phyloP scores from a whole-genome alignment of 106 monocot species.

The Narthecium ossifragum region DNA sequence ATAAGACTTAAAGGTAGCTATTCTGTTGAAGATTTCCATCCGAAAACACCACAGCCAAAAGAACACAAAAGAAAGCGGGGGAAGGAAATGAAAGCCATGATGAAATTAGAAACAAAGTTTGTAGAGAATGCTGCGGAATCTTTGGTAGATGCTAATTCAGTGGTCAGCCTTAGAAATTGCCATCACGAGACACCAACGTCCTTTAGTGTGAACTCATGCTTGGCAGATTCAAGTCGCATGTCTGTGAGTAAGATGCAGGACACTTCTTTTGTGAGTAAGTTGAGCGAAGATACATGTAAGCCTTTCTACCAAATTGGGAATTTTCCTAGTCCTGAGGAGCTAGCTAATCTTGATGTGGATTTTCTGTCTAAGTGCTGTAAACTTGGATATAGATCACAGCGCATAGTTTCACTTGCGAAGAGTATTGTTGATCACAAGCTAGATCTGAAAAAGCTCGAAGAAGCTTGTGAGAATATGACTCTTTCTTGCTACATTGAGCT shows the following conservation, averaged over 20 bases:
- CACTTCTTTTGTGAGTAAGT: too few species aligned
- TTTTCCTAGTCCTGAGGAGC: conserved; percentile 72
- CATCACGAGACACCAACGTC: background rate
- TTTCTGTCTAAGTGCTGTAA: conserved; percentile 44
- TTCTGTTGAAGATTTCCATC: conserved; percentile 23
- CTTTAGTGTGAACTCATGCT: background rate
- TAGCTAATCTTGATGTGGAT: conserved; percentile 38
- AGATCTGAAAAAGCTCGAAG: conserved; percentile 41
- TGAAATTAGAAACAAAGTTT: conserved; percentile 31
- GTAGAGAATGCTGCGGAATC: conserved; percentile 6
- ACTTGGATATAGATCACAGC: conserved; percentile 66
- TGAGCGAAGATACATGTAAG: too few species aligned
- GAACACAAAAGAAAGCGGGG: conserved; percentile 39
- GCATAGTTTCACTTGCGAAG: conserved; percentile 58
- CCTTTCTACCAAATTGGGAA: conserved; percentile 23
- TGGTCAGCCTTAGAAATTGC: background rate
- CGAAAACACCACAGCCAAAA: conserved; percentile 55
- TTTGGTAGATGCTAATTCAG: background rate
- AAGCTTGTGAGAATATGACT: conserved; percentile 20
- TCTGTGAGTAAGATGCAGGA: too few species aligned
- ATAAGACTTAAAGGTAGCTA: conserved; percentile 22
- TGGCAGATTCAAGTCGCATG: too few species aligned
- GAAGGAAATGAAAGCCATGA: conserved; percentile 12
- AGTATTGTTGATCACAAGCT: conserved; percentile 35
- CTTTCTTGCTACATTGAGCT: conserved; percentile 34